Percentiles rank a stretch among this genome's conserved stretches.
phyloP scores from a whole-genome alignment of 139 green algal genomes.

The Marvania coccoides region DNA sequence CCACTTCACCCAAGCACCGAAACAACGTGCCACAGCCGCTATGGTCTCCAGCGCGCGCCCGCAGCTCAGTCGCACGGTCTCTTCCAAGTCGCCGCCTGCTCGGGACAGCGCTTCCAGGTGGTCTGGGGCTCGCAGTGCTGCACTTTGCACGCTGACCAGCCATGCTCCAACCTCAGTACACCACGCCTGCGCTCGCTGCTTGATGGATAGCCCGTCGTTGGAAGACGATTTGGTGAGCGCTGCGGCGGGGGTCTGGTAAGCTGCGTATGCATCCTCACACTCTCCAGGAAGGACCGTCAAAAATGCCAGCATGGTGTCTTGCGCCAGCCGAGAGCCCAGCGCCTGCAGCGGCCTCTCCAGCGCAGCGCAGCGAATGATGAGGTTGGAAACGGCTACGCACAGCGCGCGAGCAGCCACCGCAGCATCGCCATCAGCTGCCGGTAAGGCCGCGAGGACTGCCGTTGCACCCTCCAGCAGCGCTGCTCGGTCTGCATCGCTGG shows the following conservation, averaged over 20 bases:
- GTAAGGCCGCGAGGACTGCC: not conserved
- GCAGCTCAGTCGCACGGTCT: too few species aligned
- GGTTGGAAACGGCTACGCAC: constrained; percentile 5
- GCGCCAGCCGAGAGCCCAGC: not conserved
- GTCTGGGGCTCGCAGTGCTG: not conserved
- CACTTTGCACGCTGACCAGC: constrained; percentile 6
- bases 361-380: constrained; percentile 8
- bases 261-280: constrained; percentile 14
- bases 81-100: too few species aligned
- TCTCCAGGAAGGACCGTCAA: constrained; percentile 14
- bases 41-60: not conserved
- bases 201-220: not conserved
- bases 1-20: constrained; percentile 9
- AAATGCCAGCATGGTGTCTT: constrained; percentile 7
- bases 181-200: not conserved
- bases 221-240: not conserved
- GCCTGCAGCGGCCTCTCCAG: constrained; percentile 6
- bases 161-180: not conserved
- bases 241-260: not conserved
- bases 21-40: constrained; percentile 8
- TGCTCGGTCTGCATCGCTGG: not conserved
- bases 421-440: not conserved
- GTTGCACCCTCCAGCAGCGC: not conserved
- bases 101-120: not conserved
- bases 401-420: not conserved